A percentile compares a stretch with the other conserved stretches of the same genome.
Conservation (phyloP, 2,329 filamentous ascomycete genomes). For the Arthrobotrys sphaeroides region DNA sequence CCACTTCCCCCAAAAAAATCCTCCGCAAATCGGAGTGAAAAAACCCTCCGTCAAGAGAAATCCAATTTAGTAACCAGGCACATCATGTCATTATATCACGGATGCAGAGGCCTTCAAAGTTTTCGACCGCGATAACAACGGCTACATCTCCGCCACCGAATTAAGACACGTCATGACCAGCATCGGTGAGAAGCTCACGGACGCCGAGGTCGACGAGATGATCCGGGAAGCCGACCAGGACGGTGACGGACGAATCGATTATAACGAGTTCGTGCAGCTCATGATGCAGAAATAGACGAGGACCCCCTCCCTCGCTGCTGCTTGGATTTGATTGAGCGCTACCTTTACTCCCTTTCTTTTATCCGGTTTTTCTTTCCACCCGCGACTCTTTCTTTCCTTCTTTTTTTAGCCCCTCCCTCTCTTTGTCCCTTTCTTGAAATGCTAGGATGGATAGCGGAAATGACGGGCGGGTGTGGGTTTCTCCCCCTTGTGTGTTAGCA, state of each 20-base stretch:
- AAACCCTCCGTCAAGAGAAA: not conserved
- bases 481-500: not conserved
- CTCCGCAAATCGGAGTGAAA: not conserved
- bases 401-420: not conserved
- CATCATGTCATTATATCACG: too few relatives aligned
- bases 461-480: not conserved
- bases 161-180: conserved; percentile 91
- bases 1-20: not conserved
- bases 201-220: conserved; percentile 93
- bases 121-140: conserved; percentile 90
- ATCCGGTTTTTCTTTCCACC: not conserved
- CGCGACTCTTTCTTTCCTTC: not conserved
- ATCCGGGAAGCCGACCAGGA: conserved; percentile 91
- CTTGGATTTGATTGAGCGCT: not conserved
- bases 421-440: not conserved
- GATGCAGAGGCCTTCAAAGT: conserved; percentile 65
- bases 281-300: conserved; percentile 91
- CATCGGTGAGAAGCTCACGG: conserved; percentile 88
- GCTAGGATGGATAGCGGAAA: too few relatives aligned
- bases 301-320: not conserved
- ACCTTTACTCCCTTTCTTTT: not conserved
- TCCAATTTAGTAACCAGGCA: conserved; percentile 4
- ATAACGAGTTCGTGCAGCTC: conserved; percentile 91
- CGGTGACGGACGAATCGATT: conserved; percentile 87
- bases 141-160: conserved; percentile 88